phyloP scores from a whole-genome alignment of 768 basidiomycete genomes.

The Multifurca ochricompacta region DNA sequence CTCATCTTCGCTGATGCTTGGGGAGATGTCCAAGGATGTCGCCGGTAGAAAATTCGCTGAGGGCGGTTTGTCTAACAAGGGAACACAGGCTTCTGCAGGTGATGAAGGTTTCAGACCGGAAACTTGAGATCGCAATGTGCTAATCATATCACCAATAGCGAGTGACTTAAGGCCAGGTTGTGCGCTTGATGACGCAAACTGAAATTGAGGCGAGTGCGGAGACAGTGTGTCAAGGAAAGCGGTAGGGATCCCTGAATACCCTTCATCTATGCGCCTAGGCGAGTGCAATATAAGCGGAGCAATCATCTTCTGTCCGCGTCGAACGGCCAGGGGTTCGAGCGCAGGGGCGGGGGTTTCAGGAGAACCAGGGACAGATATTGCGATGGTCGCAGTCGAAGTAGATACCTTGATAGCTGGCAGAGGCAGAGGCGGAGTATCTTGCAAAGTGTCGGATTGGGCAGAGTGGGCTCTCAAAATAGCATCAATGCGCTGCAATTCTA shows the following conservation, averaged over 20 bases:
- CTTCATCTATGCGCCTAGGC: slow-evolving; percentile 20
- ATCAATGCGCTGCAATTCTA: slow-evolving; percentile 12
- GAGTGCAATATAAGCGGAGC: slow-evolving; percentile 25
- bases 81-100: background rate
- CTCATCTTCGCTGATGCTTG: slow-evolving; percentile 27
- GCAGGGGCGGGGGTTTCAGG: slow-evolving; percentile 1
- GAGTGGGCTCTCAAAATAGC: background rate
- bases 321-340: slow-evolving; percentile 30
- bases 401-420: slow-evolving; percentile 31
- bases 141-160: slow-evolving; percentile 33
- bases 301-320: slow-evolving; percentile 32
- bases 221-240: slow-evolving; percentile 35
- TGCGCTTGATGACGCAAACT: slow-evolving; percentile 6
- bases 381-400: slow-evolving; percentile 26
- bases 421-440: slow-evolving; percentile 5
- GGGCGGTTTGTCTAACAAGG: background rate
- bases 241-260: slow-evolving; percentile 37
- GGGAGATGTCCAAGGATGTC: slow-evolving; percentile 2
- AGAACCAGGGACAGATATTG: slow-evolving; percentile 26
- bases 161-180: slow-evolving; percentile 21
- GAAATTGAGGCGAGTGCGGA: slow-evolving; percentile 28
- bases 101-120: slow-evolving; percentile 21
- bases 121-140: slow-evolving; percentile 26
- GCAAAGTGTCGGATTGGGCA: background rate
- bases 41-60: slow-evolving; percentile 8